These are phyloP conservation scores for Sphagnum magellanicum DNA, from an alignment of 228 moss, liverwort and hornwort species.

Conservation along the genomic window DNA sequence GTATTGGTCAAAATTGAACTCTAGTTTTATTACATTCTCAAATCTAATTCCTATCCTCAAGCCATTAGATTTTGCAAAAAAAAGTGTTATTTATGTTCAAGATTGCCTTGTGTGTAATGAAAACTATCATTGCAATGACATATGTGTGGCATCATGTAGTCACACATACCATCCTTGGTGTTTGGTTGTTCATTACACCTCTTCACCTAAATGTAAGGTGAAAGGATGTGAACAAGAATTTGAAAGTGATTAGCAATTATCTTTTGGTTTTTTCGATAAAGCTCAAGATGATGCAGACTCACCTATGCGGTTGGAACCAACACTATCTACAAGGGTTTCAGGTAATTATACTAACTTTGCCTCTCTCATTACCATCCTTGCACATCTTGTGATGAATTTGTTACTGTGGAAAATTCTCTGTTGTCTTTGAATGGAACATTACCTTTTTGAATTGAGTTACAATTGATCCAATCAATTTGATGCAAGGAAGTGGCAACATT, in stretches of 20 bases:
- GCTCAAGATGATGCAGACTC: no score
- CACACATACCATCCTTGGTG: not conserved
- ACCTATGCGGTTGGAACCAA: no score
- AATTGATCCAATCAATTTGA: no score
- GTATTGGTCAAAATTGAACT: not conserved
- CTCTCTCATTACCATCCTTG: no score
- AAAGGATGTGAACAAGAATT: not conserved
- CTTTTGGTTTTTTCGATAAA: no score
- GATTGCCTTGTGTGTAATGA: not conserved
- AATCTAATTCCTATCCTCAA: not conserved
- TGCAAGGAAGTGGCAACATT: no score
- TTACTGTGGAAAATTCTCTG: no score
- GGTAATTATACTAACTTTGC: no score
- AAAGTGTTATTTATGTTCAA: not conserved
- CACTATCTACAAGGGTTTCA: no score
- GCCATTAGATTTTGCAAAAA: not conserved
- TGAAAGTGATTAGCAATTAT: not conserved
- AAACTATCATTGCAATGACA: not conserved
- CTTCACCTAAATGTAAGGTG: not conserved
- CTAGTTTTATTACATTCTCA: not conserved
- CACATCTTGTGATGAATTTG: no score
- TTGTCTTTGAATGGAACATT: no score
- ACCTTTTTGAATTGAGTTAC: no score
- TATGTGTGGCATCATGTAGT: not conserved
- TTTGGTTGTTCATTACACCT: not conserved